Evolutionary conservation across 2,329 filamentous ascomycete genomes (phyloP).

Genomic region (Pseudogymnoascus sp.): DNA sequence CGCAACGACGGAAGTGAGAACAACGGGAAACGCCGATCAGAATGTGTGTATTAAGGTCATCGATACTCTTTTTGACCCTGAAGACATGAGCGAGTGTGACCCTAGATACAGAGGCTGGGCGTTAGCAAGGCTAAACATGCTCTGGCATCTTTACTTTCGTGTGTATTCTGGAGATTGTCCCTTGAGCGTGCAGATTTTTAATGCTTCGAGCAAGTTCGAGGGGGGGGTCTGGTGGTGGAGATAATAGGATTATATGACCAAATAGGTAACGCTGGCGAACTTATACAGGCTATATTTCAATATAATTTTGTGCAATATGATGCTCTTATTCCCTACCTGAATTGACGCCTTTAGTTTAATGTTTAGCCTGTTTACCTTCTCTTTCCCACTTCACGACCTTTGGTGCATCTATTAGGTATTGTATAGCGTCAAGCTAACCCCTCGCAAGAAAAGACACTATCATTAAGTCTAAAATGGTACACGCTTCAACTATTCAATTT

Average conservation of each 20-base stretch:
- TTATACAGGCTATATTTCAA: background rate
- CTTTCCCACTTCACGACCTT: too few relatives aligned
- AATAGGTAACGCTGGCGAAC: background rate
- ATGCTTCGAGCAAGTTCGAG: background rate
- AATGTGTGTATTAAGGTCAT: constrained; percentile 9
- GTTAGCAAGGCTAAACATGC: background rate
- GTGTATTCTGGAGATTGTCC: background rate
- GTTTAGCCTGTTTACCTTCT: too few relatives aligned
- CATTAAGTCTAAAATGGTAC: too few relatives aligned
- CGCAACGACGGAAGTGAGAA: background rate
- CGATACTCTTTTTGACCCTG: constrained; percentile 8
- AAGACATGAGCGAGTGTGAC: background rate
- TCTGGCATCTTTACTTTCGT: background rate
- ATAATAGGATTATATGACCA: background rate
- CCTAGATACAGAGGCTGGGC: constrained; percentile 8
- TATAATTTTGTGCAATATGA: too few relatives aligned
- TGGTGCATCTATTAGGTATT: too few relatives aligned
- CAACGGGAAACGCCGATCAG: background rate
- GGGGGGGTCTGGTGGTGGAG: background rate
- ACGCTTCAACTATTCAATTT: too few relatives aligned
- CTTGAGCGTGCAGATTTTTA: background rate
- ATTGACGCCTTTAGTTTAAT: too few relatives aligned
- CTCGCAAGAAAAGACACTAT: too few relatives aligned
- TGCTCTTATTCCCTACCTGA: too few relatives aligned
- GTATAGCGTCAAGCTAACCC: too few relatives aligned